Evolutionary conservation across 441 rosid genomes (phyloP).

Genomic region (Adansonia madagascariensis): DNA sequence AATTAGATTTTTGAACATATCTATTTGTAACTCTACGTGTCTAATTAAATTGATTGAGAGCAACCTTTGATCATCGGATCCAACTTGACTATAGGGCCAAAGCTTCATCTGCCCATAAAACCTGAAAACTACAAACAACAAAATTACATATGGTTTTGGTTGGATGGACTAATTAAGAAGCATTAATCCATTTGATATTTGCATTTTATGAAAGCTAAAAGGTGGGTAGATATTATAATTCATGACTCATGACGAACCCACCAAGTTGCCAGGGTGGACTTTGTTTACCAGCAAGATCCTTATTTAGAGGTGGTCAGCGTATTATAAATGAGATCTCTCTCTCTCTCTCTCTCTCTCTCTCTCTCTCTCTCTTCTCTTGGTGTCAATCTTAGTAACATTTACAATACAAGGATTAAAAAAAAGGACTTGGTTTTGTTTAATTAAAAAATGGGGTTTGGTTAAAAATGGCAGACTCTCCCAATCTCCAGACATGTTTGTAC

Average conservation of each 20-base stretch:
- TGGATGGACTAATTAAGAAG: background rate
- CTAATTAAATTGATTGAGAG: conserved; percentile 21
- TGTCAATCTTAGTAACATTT: conserved; percentile 29
- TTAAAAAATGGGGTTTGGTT: background rate
- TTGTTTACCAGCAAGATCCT: conserved; percentile 37
- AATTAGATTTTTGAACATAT: too few species aligned
- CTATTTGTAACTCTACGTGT: too few species aligned
- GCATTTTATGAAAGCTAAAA: background rate
- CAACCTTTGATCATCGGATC: conserved; percentile 12
- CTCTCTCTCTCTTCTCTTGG: background rate
- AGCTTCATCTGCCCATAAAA: conserved; percentile 6
- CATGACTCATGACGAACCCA: conserved; percentile 16
- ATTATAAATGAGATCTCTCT: conserved; percentile 18
- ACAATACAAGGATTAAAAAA: background rate
- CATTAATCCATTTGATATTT: background rate
- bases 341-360: background rate
- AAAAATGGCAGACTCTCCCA: conserved; percentile 32
- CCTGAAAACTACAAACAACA: background rate
- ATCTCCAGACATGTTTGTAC: conserved; percentile 46
- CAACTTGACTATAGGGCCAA: conserved; percentile 16
- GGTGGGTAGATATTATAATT: background rate
- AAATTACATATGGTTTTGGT: conserved; percentile 18
- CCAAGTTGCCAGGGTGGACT: conserved; percentile 30
- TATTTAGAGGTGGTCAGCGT: conserved; percentile 26
- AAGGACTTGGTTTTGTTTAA: background rate